Conservation (phyloP, 257 asterid genomes). For the Solanum piurae region DNA sequence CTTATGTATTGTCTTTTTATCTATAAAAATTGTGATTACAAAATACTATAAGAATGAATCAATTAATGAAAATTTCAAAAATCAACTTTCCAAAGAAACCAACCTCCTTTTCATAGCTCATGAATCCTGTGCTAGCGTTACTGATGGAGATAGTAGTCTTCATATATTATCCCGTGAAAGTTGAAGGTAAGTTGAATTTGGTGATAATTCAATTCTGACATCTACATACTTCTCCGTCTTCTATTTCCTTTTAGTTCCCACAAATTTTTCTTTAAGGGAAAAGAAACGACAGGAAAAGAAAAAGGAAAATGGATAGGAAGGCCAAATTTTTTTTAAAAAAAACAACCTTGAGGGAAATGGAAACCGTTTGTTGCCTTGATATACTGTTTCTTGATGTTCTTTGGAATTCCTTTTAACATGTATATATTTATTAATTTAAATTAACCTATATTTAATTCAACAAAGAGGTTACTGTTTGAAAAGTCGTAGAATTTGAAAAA, state of each 20-base stretch:
- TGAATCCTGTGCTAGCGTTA: background rate
- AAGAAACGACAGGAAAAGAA: background rate
- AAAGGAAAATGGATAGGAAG: background rate
- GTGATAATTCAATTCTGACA: background rate
- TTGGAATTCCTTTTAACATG: background rate
- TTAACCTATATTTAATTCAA: background rate
- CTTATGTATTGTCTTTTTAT: background rate
- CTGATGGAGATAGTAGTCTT: background rate
- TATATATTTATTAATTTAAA: background rate
- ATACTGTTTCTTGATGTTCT: background rate
- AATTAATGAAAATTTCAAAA: background rate
- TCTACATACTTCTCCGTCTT: background rate
- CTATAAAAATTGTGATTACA: background rate
- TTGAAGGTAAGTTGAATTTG: background rate
- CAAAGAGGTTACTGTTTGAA: background rate
- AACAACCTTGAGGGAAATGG: background rate
- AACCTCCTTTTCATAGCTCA: background rate
- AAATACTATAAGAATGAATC: background rate
- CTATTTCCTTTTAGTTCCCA: background rate
- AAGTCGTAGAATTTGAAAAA: background rate
- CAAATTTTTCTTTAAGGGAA: background rate
- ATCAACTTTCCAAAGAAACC: background rate
- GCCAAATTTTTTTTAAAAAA: background rate
- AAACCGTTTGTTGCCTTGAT: background rate
- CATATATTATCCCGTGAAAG: background rate